Base-by-base conservation (phyloP, 169 alveolate species). In the Plasmodium coatneyi region DNA sequence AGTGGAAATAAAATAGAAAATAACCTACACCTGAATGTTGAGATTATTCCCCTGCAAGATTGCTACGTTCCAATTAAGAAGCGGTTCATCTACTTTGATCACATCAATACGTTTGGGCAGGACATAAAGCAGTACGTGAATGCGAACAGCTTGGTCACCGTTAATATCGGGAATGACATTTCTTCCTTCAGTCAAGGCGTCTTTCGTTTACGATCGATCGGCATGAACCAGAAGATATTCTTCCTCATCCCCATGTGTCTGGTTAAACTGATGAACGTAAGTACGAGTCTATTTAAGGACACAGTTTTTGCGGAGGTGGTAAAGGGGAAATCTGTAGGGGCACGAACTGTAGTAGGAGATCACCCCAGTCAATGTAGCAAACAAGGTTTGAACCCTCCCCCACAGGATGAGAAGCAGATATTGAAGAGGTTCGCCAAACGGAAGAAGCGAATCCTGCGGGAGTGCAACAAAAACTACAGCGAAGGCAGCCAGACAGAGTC, bases 141-240 rank as follows among this genome's bases (percentile, higher is more conserved):
- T 41, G 98, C 98, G 19, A 82, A 89, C 46, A 99, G 99, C 19
- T 90, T 97, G 80, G 93, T 98, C 22, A 98, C 99, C 14, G 95
- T 91, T 6, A 91, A 91, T 71, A 84, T 98, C 19, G 98, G 98
- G 49, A 97, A 97, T 78, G 99, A 98, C 92, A 97, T 97, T 92
- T 95, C 98, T 4, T 98, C 98, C 76, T 97, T 95, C 74, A 97
- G 99, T 36, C 99, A 98, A 92, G 99, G 99, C 22, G 98, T 98
- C 39, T 98, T 96, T 96, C 93, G 99, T 43, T 96, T 98, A 98
- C 96, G 99, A 71, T 97, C 96, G 6, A 92, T 97, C 5, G 98
- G 98, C 19, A 92, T 95, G 92, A 97, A 97, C 34, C 98, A 97
- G 92, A 97, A 97, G 9, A 83, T 97, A 46, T 95, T 95, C 79